Conservation (phyloP, 176 grass and related monocot genomes). For the Carex scoparia region DNA sequence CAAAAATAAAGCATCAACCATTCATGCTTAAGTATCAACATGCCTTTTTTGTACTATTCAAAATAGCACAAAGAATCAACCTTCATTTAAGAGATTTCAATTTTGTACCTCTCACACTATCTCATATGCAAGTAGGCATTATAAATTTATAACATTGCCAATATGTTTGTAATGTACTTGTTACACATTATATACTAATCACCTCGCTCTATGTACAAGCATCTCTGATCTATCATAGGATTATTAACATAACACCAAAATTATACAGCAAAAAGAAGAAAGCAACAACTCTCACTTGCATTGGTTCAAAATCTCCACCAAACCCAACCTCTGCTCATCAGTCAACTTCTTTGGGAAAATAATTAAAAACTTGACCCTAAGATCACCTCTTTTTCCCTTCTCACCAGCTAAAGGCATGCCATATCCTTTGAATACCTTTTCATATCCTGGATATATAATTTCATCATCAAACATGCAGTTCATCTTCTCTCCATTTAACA, state of each 20-base stretch:
- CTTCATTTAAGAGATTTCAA: background rate
- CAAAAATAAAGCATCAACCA: conserved; percentile 10
- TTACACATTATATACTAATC: conserved; percentile 16
- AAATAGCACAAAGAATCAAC: background rate
- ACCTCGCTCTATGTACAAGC: conserved; percentile 68
- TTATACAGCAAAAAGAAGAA: conserved; percentile 29
- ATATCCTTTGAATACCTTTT: conserved; percentile 71
- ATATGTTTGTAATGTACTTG: conserved; percentile 14
- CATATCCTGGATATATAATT: conserved; percentile 58
- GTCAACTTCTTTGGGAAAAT: conserved; percentile 70
- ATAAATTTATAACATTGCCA: background rate
- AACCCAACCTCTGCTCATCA: conserved; percentile 40
- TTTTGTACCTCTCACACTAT: background rate
- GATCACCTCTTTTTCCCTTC: conserved; percentile 49
- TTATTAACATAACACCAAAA: conserved; percentile 50
- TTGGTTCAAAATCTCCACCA: conserved; percentile 51
- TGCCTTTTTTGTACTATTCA: background rate
- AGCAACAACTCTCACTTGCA: conserved; percentile 32
- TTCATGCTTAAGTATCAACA: background rate
- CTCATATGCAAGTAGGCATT: conserved; percentile 6
- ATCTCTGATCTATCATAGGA: conserved; percentile 23
- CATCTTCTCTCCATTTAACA: conserved; percentile 62
- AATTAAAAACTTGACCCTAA: conserved; percentile 60
- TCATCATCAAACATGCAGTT: conserved; percentile 63
- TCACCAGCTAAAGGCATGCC: conserved; percentile 64